Conservation (phyloP, 2,329 filamentous ascomycete species). For the Colletotrichum cordylinicola region DNA sequence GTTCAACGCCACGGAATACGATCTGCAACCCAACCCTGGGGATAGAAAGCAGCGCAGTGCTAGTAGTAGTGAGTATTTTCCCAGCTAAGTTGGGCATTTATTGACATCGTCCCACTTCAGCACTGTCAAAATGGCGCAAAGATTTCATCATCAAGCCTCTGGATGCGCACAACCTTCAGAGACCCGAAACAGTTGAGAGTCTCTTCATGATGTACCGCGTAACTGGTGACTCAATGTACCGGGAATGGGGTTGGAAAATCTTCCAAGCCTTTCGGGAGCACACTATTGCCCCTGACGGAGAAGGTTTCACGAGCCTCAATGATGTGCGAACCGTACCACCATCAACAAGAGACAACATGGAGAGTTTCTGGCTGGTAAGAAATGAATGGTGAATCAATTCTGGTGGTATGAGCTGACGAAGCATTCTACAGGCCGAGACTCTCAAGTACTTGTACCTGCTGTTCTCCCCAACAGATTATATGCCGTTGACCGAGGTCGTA, state of each 20-base stretch:
- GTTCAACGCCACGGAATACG: constrained; percentile 72
- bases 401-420: not conserved
- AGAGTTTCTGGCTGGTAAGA: constrained; percentile 71
- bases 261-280: constrained; percentile 73
- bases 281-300: constrained; percentile 67
- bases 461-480: constrained; percentile 75
- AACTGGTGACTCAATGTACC: constrained; percentile 73
- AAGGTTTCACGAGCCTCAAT: constrained; percentile 60
- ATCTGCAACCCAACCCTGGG: constrained; percentile 53
- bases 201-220: constrained; percentile 83
- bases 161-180: constrained; percentile 74
- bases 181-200: constrained; percentile 77
- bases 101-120: not conserved
- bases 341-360: constrained; percentile 72
- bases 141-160: constrained; percentile 79
- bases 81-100: not conserved
- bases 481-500: constrained; percentile 85
- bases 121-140: constrained; percentile 64
- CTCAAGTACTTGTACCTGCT: constrained; percentile 97
- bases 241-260: constrained; percentile 81
- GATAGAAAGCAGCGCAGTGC: not conserved
- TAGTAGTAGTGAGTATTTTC: not conserved
- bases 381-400: not conserved
- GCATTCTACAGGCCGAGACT: constrained; percentile 73
- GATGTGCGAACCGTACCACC: constrained; percentile 61